These are phyloP conservation scores for Cryoendolithus antarcticus DNA, from an alignment of 2,329 filamentous ascomycete genomes.

Conservation along the genomic window DNA sequence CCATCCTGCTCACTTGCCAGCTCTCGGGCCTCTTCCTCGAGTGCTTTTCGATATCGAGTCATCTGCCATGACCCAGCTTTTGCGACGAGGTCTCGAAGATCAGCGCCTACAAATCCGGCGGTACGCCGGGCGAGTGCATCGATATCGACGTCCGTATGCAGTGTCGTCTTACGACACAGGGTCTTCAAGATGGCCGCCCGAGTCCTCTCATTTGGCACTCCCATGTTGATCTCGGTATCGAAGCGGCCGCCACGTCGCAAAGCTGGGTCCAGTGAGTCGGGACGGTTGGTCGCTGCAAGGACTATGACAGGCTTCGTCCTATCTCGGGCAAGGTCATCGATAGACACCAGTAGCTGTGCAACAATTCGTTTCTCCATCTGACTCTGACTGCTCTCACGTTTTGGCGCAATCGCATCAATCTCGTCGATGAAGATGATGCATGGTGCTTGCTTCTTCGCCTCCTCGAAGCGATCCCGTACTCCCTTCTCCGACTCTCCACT, in stretches of 20 bases:
- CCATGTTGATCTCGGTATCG: conserved; percentile 73
- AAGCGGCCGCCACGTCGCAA: conserved; percentile 65
- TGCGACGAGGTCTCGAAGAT: conserved; percentile 61
- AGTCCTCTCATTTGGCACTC: conserved; percentile 68
- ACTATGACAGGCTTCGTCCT: conserved; percentile 66
- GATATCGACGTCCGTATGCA: conserved; percentile 63
- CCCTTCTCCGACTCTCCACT: conserved; percentile 84
- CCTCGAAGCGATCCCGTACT: conserved; percentile 72
- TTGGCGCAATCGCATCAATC: conserved; percentile 81
- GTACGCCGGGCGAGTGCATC: conserved; percentile 67
- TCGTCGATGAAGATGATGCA: conserved; percentile 88
- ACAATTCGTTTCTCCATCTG: conserved; percentile 87
- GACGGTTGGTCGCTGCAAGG: conserved; percentile 78
- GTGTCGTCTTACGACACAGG: conserved; percentile 51
- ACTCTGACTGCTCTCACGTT: conserved; percentile 67
- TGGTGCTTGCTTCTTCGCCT: conserved; percentile 73
- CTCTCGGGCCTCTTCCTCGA: conserved; percentile 26
- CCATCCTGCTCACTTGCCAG: conserved; percentile 17
- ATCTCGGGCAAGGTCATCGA: conserved; percentile 64
- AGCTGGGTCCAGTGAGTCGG: conserved; percentile 73
- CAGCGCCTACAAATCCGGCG: conserved; percentile 84
- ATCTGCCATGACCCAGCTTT: conserved; percentile 55
- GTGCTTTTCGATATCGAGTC: conserved; percentile 43
- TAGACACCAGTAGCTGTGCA: conserved; percentile 69
- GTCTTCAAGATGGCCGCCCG: conserved; percentile 67